A percentile compares a stretch with the other conserved stretches of the same genome.
Evolutionary conservation across 768 basidiomycete genomes (phyloP).

Genomic region (Suillus tomentosus): DNA sequence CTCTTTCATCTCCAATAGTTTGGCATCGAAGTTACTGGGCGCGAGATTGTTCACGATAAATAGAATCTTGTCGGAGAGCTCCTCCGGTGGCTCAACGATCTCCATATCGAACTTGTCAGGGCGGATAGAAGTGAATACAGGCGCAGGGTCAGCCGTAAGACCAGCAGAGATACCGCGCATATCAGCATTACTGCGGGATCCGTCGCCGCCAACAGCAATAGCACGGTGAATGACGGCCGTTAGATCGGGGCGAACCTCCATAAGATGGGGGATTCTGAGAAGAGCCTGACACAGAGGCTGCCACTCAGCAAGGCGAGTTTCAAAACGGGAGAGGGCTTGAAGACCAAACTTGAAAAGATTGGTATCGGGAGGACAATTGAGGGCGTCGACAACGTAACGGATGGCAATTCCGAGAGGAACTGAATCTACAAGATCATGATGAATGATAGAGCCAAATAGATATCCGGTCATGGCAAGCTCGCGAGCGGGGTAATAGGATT

Average conservation of each 20-base stretch:
- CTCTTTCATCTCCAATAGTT: conserved; percentile 82
- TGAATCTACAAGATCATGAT: conserved; percentile 89
- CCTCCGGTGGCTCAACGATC: conserved; percentile 75
- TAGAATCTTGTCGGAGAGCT: conserved; percentile 87
- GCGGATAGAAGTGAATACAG: conserved; percentile 77
- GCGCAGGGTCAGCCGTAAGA: conserved; percentile 44
- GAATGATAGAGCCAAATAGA: conserved; percentile 94
- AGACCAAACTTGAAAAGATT: conserved; percentile 96
- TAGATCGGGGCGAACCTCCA: conserved; percentile 84
- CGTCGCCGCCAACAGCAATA: conserved; percentile 55
- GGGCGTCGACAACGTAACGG: conserved; percentile 93
- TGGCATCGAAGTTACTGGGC: conserved; percentile 87
- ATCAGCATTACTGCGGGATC: conserved; percentile 39
- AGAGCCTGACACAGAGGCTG: conserved; percentile 89
- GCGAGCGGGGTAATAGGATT: conserved; percentile 90
- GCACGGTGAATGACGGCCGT: conserved; percentile 70
- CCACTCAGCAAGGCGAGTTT: conserved; percentile 87
- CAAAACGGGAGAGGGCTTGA: conserved; percentile 87
- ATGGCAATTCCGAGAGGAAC: conserved; percentile 96
- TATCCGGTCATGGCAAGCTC: conserved; percentile 96
- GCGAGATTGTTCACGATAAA: conserved; percentile 99
- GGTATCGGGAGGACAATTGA: conserved; percentile 87
- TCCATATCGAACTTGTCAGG: conserved; percentile 67
- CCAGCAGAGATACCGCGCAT: conserved; percentile 39
- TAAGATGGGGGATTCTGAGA: conserved; percentile 82